Percentiles rank a stretch among this genome's conserved stretches.
These are phyloP conservation scores for Penicillium sp. DNA, from an alignment of 2,329 filamentous ascomycete genomes.

Conservation along the genomic window DNA sequence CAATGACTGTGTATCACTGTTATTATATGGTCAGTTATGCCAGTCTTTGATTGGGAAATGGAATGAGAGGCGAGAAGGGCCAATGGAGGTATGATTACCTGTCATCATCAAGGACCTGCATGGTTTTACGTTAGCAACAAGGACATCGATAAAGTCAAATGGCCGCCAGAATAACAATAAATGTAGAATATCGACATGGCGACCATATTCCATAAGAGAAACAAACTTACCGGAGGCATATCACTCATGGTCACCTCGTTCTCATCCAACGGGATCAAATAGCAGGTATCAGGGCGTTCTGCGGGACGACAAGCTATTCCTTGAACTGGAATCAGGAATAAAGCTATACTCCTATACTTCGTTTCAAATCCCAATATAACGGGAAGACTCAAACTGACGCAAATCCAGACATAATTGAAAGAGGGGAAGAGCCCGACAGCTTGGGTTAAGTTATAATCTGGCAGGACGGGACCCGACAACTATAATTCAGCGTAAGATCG, in stretches of 20 bases:
- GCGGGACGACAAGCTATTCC: constrained; percentile 4
- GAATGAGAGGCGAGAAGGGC: neutral
- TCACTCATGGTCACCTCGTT: constrained; percentile 15
- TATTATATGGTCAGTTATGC: constrained; percentile 6
- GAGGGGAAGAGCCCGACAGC: constrained; percentile 31
- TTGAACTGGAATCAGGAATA: constrained; percentile 6
- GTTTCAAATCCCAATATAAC: constrained; percentile 12
- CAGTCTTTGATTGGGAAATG: neutral
- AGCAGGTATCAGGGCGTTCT: neutral
- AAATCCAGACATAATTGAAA: neutral
- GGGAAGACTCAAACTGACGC: neutral
- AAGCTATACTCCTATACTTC: constrained; percentile 2
- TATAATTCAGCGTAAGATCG: constrained; percentile 25
- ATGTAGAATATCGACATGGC: neutral
- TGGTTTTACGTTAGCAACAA: constrained; percentile 1
- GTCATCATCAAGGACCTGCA: neutral
- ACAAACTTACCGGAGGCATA: constrained; percentile 15
- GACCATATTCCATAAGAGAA: neutral
- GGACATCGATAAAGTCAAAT: neutral
- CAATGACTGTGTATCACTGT: constrained; percentile 43
- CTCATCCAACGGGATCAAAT: neutral
- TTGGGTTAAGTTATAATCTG: constrained; percentile 40
- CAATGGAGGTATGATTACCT: neutral
- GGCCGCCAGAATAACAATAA: neutral
- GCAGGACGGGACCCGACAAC: constrained; percentile 31